These are phyloP conservation scores for Penicillium mononematosum DNA, from an alignment of 495 filamentous ascomycete species.

Conservation along the genomic window DNA sequence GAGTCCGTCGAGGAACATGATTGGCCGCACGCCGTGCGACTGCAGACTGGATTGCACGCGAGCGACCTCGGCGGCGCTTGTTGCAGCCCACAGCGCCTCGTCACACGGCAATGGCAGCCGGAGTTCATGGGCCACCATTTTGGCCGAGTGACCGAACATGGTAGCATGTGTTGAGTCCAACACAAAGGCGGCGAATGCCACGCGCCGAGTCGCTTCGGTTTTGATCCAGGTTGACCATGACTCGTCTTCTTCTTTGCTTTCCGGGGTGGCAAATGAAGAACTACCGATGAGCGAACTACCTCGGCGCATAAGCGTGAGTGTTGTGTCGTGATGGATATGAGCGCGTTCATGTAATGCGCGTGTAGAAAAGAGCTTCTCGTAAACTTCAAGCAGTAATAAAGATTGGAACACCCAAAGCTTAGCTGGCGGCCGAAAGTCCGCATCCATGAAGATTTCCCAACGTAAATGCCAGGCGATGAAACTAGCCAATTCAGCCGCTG, in stretches of 20 bases:
- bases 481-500: constrained; percentile 73
- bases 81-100: constrained; percentile 90
- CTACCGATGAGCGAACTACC: constrained; percentile 91
- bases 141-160: constrained; percentile 96
- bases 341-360: constrained; percentile 89
- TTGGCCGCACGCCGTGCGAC: constrained; percentile 80
- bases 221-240: constrained; percentile 98
- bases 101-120: constrained; percentile 90
- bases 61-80: constrained; percentile 82
- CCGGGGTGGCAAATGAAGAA: constrained; percentile 82
- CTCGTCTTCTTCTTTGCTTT: constrained; percentile 80
- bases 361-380: constrained; percentile 96
- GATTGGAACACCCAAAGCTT: constrained; percentile 98
- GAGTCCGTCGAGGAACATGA: constrained; percentile 86
- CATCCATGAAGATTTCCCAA: constrained; percentile 89
- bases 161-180: constrained; percentile 95
- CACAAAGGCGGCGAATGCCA: constrained; percentile 92
- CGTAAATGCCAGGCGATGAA: constrained; percentile 89
- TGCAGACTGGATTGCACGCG: constrained; percentile 80
- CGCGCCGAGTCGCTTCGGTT: constrained; percentile 84
- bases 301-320: constrained; percentile 90
- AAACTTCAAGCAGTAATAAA: constrained; percentile 82
- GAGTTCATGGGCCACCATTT: constrained; percentile 97
- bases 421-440: constrained; percentile 88
- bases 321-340: constrained; percentile 96